Base-by-base conservation (phyloP, 2,329 filamentous ascomycete genomes). In the Fusarium devonianum region DNA sequence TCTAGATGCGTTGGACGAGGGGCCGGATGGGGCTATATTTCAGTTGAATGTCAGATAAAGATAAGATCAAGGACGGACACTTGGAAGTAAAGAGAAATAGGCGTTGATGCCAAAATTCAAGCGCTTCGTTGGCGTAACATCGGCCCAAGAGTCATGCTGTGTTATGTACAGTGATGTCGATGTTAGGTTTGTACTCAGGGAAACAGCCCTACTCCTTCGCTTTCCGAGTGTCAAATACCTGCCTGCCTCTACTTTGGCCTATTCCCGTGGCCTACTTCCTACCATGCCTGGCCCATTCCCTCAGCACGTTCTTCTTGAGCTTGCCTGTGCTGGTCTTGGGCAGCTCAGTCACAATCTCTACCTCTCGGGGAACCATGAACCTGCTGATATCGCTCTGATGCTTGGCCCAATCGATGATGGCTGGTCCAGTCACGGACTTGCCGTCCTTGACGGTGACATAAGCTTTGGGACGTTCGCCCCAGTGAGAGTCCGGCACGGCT, bases 321-420 rank as follows among this genome's bases (percentile, higher is more conserved):
- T 99, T 99, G 3, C 94, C 94, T 1, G 94, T 99, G 71, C 89
- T 94, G 19, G 94, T 99, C 82, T 99, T 99, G 8, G 94, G 94
- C 58, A 99, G 77, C 71, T 97, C 92, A 5, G 76, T 61, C n/a
- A 99, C 84, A 32, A 97, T 77, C 71, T 96, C 90, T 1, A 87
- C 82, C 67, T 87, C 85, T 29, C 80, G 71, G 18, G 84, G 85
- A 11, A 88, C 86, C 94, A 97, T 97, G 69, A 97, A 99, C 58
- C 86, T 85, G 73, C 89, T 92, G 62, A 99, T 96, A 19, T 79
- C 79, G 67, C 88, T 89, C 64, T 89, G 82, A 58, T 88, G 78
- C 71, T 87, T 92, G 3, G 92, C 91, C 94, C 94, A 99, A 36
- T 83, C 73, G 49, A 97, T 92, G 18, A 99, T 77, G 7, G 90